Base-by-base conservation (phyloP, 129 eudicot species). In the Tanacetum coccineum region DNA sequence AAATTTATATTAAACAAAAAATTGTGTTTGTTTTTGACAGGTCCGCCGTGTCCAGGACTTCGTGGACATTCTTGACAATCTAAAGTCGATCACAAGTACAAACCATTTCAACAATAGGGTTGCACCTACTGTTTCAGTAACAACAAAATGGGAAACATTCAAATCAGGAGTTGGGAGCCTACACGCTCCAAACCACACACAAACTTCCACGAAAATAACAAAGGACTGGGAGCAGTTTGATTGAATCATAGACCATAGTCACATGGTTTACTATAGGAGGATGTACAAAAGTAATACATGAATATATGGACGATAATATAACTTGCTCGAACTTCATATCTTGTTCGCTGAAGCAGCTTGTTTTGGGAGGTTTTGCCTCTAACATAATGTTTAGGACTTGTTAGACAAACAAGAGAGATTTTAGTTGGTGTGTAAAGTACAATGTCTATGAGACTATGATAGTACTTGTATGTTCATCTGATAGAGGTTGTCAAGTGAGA, bases 161-260 rank as follows among this genome's bases (percentile, higher is more conserved):
- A 82, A 80, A 72, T 82, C 82, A 1, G 86, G 76, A 48, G 51
- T 72, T 18, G 83, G 81, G 20, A 82, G 85, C 74, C 77, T 76
- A 69, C 56, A 48, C 42, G 73, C 79, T 42, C 83, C 85, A 21
- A 71, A 55, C 5, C 55, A 50, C 18, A 11, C 64, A 50, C 77
- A 67, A 28, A 62, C 40, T 50, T 66, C 83, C 9, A 72, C 92
- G 13, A 77, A 82, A 64, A 57, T 74, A 42, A 74, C 81, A 25
- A 32, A 71, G 20, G 81, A 86, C 0, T 82, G 92, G 92, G 92
- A 82, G 75, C 69, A 14, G 9, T 86, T 86, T 67, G 88, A 82
- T 20, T 76, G 58, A 69, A 25, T 52, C 59, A 50, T 59, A 68
- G 52, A 39, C 56, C 65, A 53, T 4, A 50, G 55, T n/a, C 51